phyloP scores from a whole-genome alignment of 2,329 filamentous ascomycete species.

The Blastomyces parvus region DNA sequence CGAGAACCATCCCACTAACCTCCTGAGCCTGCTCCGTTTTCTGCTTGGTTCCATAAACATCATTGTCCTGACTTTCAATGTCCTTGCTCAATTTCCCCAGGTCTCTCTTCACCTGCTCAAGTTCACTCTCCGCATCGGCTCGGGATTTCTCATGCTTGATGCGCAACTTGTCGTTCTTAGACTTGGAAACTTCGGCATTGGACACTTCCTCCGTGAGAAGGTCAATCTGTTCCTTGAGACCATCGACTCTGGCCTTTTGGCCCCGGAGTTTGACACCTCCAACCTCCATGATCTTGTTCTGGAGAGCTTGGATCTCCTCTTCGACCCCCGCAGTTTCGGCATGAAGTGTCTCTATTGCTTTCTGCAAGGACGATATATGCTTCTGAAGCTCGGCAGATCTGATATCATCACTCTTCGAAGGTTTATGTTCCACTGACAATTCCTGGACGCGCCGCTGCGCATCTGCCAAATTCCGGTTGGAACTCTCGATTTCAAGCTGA shows the following conservation, averaged over 20 bases:
- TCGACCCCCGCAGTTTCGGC: conserved; percentile 83
- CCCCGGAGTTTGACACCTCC: conserved; percentile 85
- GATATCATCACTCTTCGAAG: conserved; percentile 68
- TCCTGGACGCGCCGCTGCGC: conserved; percentile 78
- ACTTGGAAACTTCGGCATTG: conserved; percentile 74
- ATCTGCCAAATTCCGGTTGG: conserved; percentile 73
- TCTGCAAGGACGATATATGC: conserved; percentile 63
- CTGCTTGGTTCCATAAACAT: conserved; percentile 61
- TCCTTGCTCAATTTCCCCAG: conserved; percentile 70
- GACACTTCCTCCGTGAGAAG: conserved; percentile 73
- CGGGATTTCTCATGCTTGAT: conserved; percentile 77
- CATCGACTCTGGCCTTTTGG: conserved; percentile 85
- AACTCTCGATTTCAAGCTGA: conserved; percentile 76
- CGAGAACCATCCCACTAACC: conserved; percentile 24
- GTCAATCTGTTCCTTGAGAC: conserved; percentile 74
- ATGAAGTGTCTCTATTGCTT: conserved; percentile 69
- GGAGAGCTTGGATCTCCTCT: conserved; percentile 80
- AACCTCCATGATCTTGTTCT: conserved; percentile 97
- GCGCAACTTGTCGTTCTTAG: conserved; percentile 88
- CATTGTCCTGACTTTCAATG: conserved; percentile 64
- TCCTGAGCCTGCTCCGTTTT: conserved; percentile 74
- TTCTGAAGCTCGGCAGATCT: conserved; percentile 65
- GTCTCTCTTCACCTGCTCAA: conserved; percentile 61
- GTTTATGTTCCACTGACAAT: conserved; percentile 67
- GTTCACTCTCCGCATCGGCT: conserved; percentile 67